These are phyloP conservation scores for Sugiyamaella lignohabitans DNA, from an alignment of 805 yeast genomes.

Conservation along the genomic window DNA sequence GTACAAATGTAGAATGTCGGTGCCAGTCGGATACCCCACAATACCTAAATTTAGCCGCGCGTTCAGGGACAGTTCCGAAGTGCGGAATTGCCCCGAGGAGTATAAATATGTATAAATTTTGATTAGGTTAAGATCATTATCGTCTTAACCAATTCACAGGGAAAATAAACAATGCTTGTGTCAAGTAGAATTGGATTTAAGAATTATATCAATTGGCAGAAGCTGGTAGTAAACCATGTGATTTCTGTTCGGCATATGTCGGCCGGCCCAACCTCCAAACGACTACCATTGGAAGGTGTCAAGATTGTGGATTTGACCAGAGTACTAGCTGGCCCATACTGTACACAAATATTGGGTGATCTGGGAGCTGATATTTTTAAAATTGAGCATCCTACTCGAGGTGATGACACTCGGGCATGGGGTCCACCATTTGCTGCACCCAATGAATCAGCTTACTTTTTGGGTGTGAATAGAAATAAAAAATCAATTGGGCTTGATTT, in stretches of 20 bases:
- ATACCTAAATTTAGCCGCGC: not conserved
- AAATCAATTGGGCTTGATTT: constrained; percentile 35
- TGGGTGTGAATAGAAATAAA: constrained; percentile 36
- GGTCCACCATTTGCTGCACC: constrained; percentile 38
- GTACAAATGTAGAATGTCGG: too few relatives aligned
- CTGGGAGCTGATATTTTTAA: constrained; percentile 40
- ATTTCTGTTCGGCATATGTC: not conserved
- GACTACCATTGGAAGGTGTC: constrained; percentile 32
- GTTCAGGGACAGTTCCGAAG: not conserved
- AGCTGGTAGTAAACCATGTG: not conserved
- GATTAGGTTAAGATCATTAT: not conserved
- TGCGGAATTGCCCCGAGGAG: not conserved
- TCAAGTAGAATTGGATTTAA: not conserved
- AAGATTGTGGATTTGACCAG: constrained; percentile 35
- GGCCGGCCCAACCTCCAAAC: not conserved
- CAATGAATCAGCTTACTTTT: constrained; percentile 35
- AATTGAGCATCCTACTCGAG: constrained; percentile 37
- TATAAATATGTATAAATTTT: too few relatives aligned
- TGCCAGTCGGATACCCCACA: not conserved
- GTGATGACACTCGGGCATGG: constrained; percentile 41
- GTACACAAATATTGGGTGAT: constrained; percentile 37
- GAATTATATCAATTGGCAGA: too few relatives aligned
- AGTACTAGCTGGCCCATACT: constrained; percentile 40
- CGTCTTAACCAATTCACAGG: too few relatives aligned
- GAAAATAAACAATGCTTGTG: too few relatives aligned